Conservation (phyloP, 2,329 filamentous ascomycete genomes). For the Daldinia sp. region DNA sequence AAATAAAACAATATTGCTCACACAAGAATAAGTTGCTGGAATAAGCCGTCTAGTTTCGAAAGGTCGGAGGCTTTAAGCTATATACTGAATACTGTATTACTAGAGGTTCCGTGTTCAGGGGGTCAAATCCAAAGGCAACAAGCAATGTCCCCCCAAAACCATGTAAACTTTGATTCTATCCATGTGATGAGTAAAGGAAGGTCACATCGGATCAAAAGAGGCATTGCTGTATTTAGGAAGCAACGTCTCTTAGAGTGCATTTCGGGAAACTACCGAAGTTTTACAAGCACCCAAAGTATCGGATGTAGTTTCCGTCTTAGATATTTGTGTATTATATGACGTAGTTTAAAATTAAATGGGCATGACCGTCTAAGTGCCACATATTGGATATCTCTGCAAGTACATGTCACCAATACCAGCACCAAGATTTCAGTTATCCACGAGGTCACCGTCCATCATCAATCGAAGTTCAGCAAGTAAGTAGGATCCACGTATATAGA, state of each 20-base stretch:
- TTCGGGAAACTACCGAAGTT: neutral
- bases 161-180: neutral
- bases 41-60: neutral
- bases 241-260: neutral
- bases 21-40: neutral
- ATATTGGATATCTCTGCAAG: neutral
- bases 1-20: constrained; percentile 10
- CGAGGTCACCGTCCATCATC: neutral
- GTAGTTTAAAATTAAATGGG: neutral
- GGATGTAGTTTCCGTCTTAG: neutral
- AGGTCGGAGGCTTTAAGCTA: neutral
- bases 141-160: constrained; percentile 6
- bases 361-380: neutral
- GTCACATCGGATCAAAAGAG: neutral
- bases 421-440: neutral
- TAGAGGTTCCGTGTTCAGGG: neutral
- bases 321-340: neutral
- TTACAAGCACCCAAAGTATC: neutral
- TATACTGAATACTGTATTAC: constrained; percentile 2
- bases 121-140: neutral
- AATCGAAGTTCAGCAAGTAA: neutral
- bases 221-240: neutral
- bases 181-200: constrained; percentile 21
- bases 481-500: too few relatives aligned
- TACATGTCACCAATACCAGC: neutral